Evolutionary conservation across 495 filamentous ascomycete genomes (phyloP).

Genomic region (Acidiella bohemica): DNA sequence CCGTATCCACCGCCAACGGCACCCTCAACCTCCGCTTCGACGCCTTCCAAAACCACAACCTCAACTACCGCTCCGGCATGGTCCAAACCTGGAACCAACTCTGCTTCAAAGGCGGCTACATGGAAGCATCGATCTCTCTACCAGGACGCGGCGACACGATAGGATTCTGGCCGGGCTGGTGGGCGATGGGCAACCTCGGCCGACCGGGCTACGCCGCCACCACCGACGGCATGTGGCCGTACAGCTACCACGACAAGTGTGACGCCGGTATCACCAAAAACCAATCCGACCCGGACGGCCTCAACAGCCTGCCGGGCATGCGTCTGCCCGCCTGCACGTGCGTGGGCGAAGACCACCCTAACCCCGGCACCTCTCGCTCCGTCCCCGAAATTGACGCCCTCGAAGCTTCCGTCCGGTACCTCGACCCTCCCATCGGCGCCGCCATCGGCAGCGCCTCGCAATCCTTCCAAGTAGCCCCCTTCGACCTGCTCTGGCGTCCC

Average conservation of each 20-base stretch:
- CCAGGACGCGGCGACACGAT: conserved; percentile 22
- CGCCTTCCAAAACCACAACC: conserved; percentile 21
- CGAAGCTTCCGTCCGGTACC: conserved; percentile 20
- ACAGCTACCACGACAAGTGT: conserved; percentile 24
- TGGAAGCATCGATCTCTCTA: conserved; percentile 25
- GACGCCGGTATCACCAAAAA: conserved; percentile 27
- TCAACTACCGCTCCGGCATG: conserved; percentile 27
- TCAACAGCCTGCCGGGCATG: conserved; percentile 23
- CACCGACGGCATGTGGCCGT: conserved; percentile 25
- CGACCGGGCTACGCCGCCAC: conserved; percentile 20
- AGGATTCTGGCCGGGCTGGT: conserved; percentile 27
- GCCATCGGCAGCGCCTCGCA: conserved; percentile 21
- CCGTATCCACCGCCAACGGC: conserved; percentile 22
- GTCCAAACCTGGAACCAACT: conserved; percentile 27
- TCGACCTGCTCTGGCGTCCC: conserved; percentile 23
- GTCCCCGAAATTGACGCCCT: conserved; percentile 27
- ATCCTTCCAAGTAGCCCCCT: conserved; percentile 25
- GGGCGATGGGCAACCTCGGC: conserved; percentile 26
- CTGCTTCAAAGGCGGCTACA: conserved; percentile 25
- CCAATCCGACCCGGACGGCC: conserved; percentile 24
- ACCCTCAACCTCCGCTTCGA: conserved; percentile 24
- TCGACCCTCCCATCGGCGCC: conserved; percentile 10
- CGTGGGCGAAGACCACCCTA: conserved; percentile 25
- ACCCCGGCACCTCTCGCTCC: conserved; percentile 22
- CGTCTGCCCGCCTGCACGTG: conserved; percentile 26